A percentile compares a stretch with the other conserved stretches of the same genome.
phyloP scores from a whole-genome alignment of 2,329 filamentous ascomycete genomes.

The Aspergillus arachidicola region DNA sequence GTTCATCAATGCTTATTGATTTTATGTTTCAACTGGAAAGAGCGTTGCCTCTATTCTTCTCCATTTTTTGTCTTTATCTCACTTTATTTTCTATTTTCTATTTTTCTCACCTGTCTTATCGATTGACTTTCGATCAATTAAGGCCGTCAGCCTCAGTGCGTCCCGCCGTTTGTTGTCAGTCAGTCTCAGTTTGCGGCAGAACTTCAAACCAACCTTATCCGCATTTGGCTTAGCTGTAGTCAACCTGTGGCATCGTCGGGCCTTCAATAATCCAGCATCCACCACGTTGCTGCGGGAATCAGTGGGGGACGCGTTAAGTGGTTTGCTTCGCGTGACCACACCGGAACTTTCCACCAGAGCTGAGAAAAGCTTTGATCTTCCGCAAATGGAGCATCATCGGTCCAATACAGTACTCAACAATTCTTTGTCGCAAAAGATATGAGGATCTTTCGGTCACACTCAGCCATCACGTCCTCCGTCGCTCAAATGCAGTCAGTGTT shows the following conservation, averaged over 20 bases:
- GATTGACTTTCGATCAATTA: neutral
- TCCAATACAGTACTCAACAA: slow-evolving; percentile 3
- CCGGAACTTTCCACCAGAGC: neutral
- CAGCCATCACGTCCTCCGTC: slow-evolving; percentile 8
- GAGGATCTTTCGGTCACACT: slow-evolving; percentile 12
- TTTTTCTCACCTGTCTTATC: neutral
- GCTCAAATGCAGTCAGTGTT: slow-evolving; percentile 27
- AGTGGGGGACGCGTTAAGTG: slow-evolving; percentile 25
- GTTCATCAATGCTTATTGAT: neutral
- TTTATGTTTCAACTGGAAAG: too few species aligned
- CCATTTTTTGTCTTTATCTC: neutral
- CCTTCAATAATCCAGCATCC: neutral
- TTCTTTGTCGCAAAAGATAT: slow-evolving; percentile 18
- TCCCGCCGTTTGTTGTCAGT: neutral
- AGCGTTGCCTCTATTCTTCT: neutral
- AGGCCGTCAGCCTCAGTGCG: neutral
- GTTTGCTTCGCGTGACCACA: slow-evolving; percentile 15
- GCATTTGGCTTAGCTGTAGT: neutral
- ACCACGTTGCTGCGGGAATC: slow-evolving; percentile 23
- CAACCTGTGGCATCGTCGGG: neutral
- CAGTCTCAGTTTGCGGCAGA: too few species aligned
- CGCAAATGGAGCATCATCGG: neutral
- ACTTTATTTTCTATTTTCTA: neutral
- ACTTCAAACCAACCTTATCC: neutral
- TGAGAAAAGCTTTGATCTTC: neutral